Conservation (phyloP, 1,284 basidiomycete species). For the Rhizoctonia solani region DNA sequence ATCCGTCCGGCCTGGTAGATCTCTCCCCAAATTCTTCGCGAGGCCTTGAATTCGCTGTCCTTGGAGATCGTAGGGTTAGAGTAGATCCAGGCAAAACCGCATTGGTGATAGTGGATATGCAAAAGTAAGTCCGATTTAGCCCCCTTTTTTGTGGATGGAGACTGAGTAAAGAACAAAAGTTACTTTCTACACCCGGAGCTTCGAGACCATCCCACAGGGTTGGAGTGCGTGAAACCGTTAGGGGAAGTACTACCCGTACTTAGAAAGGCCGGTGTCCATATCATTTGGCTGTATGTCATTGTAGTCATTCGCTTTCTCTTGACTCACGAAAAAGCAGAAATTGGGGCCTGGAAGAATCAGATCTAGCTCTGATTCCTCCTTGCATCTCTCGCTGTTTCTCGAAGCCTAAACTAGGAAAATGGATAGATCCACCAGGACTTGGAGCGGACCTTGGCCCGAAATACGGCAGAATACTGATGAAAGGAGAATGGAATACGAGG, state of each 20-base stretch:
- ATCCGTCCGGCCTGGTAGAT: conserved; percentile 65
- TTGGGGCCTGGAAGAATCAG: conserved; percentile 68
- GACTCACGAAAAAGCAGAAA: conserved; percentile 51
- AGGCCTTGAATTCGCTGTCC: conserved; percentile 59
- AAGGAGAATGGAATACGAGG: conserved; percentile 57
- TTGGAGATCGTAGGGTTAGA: conserved; percentile 56
- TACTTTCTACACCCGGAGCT: conserved; percentile 69
- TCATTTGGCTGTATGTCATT: conserved; percentile 64
- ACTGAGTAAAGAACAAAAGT: conserved; percentile 45
- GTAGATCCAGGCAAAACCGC: conserved; percentile 57
- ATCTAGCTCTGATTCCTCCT: conserved; percentile 64
- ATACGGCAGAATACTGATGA: conserved; percentile 65
- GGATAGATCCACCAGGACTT: conserved; percentile 57
- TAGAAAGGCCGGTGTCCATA: conserved; percentile 59
- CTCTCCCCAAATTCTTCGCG: conserved; percentile 49
- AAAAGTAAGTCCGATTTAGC: conserved; percentile 55
- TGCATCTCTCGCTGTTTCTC: conserved; percentile 56
- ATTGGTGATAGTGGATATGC: conserved; percentile 70
- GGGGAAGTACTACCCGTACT: conserved; percentile 55
- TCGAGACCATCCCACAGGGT: conserved; percentile 58
- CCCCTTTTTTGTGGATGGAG: background rate
- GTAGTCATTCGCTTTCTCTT: conserved; percentile 21
- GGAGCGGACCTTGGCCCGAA: conserved; percentile 58
- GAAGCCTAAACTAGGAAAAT: conserved; percentile 41
- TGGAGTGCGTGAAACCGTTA: conserved; percentile 62